A percentile compares a stretch with the other conserved stretches of the same genome.
Conservation (phyloP, 805 yeast genomes). For the Candida xiaguanensis region DNA sequence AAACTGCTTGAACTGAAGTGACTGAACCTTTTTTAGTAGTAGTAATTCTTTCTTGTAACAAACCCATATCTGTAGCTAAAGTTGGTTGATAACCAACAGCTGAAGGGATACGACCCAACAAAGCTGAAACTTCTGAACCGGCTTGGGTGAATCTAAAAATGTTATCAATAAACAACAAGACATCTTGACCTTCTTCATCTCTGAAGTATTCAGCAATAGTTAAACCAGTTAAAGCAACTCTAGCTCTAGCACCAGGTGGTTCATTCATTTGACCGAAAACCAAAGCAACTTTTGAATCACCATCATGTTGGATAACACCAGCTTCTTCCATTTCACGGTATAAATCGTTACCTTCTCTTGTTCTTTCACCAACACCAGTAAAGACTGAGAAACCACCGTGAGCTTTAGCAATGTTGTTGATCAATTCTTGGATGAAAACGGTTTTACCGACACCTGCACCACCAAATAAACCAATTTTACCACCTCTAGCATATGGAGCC, state of each 20-base stretch:
- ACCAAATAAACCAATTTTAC: constrained; percentile 99
- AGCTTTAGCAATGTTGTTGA: constrained; percentile 99
- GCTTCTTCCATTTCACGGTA: constrained; percentile 99
- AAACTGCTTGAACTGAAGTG: constrained; percentile 99
- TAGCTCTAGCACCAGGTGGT: constrained; percentile 99
- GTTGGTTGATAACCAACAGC: constrained; percentile 99
- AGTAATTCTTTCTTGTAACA: constrained; percentile 99
- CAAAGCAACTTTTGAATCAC: constrained; percentile 98
- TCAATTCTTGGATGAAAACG: constrained; percentile 98
- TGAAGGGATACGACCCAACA: constrained; percentile 99
- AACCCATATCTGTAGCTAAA: constrained; percentile 99
- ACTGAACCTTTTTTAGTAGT: constrained; percentile 99
- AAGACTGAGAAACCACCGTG: constrained; percentile 99
- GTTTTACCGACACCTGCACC: constrained; percentile 99
- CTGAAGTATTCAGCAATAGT: constrained; percentile 99
- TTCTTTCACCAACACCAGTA: constrained; percentile 99
- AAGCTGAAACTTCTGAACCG: constrained; percentile 99
- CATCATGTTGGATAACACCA: constrained; percentile 99
- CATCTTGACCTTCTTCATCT: constrained; percentile 99
- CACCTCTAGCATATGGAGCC: constrained; percentile 99
- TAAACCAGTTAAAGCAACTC: constrained; percentile 99
- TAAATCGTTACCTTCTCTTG: constrained; percentile 99
- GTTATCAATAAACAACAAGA: constrained; percentile 97
- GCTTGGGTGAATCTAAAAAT: constrained; percentile 99
- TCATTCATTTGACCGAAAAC: constrained; percentile 99